Evolutionary conservation across 805 yeast genomes (phyloP), one percentile per base, ranked within the genome.

Genomic region (Starmerella floricola): DNA sequence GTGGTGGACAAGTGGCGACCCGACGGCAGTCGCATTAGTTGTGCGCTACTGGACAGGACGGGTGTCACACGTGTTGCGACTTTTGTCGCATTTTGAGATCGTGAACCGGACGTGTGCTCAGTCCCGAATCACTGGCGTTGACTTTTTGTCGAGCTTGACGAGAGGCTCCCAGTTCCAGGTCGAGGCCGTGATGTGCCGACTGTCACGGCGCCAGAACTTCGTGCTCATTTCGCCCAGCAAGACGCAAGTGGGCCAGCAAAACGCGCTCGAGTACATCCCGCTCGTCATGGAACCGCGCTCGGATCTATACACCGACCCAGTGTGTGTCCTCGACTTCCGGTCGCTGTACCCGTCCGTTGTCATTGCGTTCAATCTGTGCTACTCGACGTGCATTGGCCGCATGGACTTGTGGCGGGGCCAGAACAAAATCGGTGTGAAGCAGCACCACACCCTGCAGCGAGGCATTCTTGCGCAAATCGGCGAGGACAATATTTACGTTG

Each of bases 141-240:
- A 91, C 53, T 91, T 86, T 57, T 72, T 77, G 55, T 84, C 96
- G 2, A 84, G 86, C 8, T 74, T 81, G 46, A 80, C 83, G 39
- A 61, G 98, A 45, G 98, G 98, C 0, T 88, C 97, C 0, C 98
- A 91, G 56, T 91, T 69, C 57, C 87, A 84, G 56, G 95, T 91
- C 2, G 98, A 91, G 56, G 82, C 96, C 1, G 69, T 87, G 30
- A 62, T 91, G 49, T 61, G 74, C 3, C 62, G 98, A 41, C 61
- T 91, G 16, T 73, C 91, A 20, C 84, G 85, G 52, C 66, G 76
- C 2, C 94, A 86, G 55, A 80, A 80, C 55, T 74, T 69, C 40
- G 58, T 88, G 32, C 56, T 86, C 42, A 62, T 78, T 5, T 81
- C 95, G 0, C 95, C 98, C 0, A 75, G 83, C 23, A 79, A 80